A percentile compares a stretch with the other conserved stretches of the same genome.
Evolutionary conservation across 192 early-diverging fungal species (phyloP).

Genomic region (Coemansia sp.): DNA sequence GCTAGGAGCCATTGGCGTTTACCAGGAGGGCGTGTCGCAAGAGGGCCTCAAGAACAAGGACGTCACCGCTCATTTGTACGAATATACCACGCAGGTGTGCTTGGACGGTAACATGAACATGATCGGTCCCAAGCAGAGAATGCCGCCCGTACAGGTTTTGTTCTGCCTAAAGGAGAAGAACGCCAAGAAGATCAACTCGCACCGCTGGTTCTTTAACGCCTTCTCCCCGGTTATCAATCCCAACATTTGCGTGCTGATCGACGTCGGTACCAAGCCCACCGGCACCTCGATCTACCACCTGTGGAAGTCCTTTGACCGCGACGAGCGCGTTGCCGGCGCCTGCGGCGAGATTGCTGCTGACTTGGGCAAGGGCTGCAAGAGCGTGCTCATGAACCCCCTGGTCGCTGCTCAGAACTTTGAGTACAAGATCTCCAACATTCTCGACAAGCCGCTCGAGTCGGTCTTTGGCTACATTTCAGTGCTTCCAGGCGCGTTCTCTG

Average conservation of each 20-base stretch:
- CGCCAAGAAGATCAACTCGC: slow-evolving; percentile 92
- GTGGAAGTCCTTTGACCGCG: slow-evolving; percentile 88
- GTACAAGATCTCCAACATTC: slow-evolving; percentile 97
- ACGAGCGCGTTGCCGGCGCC: slow-evolving; percentile 82
- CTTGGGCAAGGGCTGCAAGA: slow-evolving; percentile 68
- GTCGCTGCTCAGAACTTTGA: slow-evolving; percentile 97
- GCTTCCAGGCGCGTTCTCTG: slow-evolving; percentile 94
- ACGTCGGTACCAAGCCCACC: slow-evolving; percentile 89
- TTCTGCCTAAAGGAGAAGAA: slow-evolving; percentile 95
- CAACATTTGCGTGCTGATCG: slow-evolving; percentile 86
- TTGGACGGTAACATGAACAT: slow-evolving; percentile 67
- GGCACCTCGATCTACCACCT: slow-evolving; percentile 85
- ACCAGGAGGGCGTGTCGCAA: slow-evolving; percentile 70
- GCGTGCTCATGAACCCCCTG: slow-evolving; percentile 75
- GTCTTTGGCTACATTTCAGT: slow-evolving; percentile 96
- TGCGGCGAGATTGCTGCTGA: slow-evolving; percentile 94
- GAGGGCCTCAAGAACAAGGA: slow-evolving; percentile 66
- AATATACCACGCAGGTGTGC: slow-evolving; percentile 82
- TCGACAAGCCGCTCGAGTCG: slow-evolving; percentile 95
- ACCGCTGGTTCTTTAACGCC: slow-evolving; percentile 97
- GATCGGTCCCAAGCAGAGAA: slow-evolving; percentile 63
- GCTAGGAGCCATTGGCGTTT: slow-evolving; percentile 78
- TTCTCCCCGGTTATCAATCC: slow-evolving; percentile 81
- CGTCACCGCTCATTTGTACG: slow-evolving; percentile 83
- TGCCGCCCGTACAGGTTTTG: slow-evolving; percentile 83